Base-by-base conservation (phyloP, 306 rosid species). In the Trichosanthes cucumerina region DNA sequence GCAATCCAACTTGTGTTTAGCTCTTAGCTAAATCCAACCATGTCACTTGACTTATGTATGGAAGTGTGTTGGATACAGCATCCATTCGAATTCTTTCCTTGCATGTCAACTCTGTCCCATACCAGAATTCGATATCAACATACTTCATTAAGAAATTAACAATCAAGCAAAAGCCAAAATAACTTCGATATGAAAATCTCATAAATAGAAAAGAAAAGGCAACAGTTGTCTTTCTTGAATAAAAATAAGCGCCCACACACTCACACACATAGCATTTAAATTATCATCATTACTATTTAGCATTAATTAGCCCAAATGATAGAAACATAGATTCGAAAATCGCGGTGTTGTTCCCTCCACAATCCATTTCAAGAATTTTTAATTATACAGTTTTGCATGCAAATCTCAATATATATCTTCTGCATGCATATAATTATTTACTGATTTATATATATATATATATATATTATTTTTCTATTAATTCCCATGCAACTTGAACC, bases 281-380 rank as follows among this genome's bases (percentile, higher is more conserved):
- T 53, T 53, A 13, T 56, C 5, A 23, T 21, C 1, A 28, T 63
- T 63, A 63, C 23, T 16, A 5, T 14, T 63, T 63, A 43, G 23
- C 69, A 60, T 60, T 60, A 8, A 56, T n/a, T 11, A 26, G 9
- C 38, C 69, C n/a, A 64, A 64, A 16, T 33, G 2, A 39, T 36
- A 3, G 9, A 68, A 68, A 68, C 75, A 68, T 19, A 21, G 52
- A 68, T 68, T 68, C 75, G 75, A 68, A 68, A 41, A 68, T 68
- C 75, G 33, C 75, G 75, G 34, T 68, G 52, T 21, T 68, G 75
- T n/a, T 68, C 28, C 52, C 53, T n/a, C 52, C 52, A 6, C 52
- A 10, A 41, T 68, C 73, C 4, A 1, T 66, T 65, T 34, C 19
- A 66, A 38, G 16, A 66, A 15, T 19, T 38, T 36, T 65, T 65